These are phyloP conservation scores for Phytopythium montanum DNA, from an alignment of 352 stramenopile genomes.

Conservation along the genomic window DNA sequence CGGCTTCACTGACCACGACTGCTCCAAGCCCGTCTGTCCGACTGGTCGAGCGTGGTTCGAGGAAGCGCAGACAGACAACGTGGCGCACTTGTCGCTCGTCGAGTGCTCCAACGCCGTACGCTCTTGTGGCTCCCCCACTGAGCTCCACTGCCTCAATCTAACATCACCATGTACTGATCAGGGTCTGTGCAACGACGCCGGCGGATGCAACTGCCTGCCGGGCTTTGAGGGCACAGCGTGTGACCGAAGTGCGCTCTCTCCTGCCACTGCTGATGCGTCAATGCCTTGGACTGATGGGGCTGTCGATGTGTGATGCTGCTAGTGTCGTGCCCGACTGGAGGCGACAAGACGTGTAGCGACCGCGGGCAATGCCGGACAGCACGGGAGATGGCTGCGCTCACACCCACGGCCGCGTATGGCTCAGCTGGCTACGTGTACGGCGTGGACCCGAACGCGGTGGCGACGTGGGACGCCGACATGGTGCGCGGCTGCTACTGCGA, in stretches of 20 bases:
- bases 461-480: slow-evolving; percentile 89
- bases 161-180: slow-evolving; percentile 6
- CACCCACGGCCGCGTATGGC: slow-evolving; percentile 29
- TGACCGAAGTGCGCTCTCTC: slow-evolving; percentile 40
- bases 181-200: slow-evolving; percentile 54
- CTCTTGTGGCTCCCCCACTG: background rate
- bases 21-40: slow-evolving; percentile 49
- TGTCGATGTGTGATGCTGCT: background rate
- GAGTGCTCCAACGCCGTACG: slow-evolving; percentile 72
- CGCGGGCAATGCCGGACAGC: slow-evolving; percentile 42
- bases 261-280: background rate
- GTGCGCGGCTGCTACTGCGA: slow-evolving; percentile 86
- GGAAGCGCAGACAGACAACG: slow-evolving; percentile 36
- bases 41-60: slow-evolving; percentile 65
- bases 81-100: slow-evolving; percentile 48
- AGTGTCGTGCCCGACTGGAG: slow-evolving; percentile 48
- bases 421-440: slow-evolving; percentile 64
- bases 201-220: slow-evolving; percentile 48
- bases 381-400: slow-evolving; percentile 53
- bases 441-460: slow-evolving; percentile 54
- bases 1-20: slow-evolving; percentile 49
- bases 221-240: slow-evolving; percentile 71
- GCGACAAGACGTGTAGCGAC: slow-evolving; percentile 31
- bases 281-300: background rate
- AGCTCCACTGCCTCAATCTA: background rate